Base-by-base conservation (phyloP, 2,329 filamentous ascomycete genomes). In the Didymella sp. region DNA sequence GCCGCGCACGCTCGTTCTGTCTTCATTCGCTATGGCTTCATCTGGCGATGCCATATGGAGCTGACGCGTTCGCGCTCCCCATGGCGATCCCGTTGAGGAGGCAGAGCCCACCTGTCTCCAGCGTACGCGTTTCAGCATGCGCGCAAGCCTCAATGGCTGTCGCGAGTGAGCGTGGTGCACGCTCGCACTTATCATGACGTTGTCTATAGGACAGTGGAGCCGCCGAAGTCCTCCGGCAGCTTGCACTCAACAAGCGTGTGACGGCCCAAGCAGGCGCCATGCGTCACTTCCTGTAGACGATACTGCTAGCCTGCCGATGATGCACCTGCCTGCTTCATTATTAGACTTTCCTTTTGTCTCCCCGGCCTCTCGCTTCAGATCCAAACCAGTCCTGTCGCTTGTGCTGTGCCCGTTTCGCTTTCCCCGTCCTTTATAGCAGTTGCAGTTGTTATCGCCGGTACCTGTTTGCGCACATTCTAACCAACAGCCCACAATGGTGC, bases 401-500 rank as follows among this genome's bases (percentile, higher is more conserved):
- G 43, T 42, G 33, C 25, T 35, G 43, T 48, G 33, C 37, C 51
- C 22, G 37, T 31, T 53, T 41, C 21, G 28, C 40, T 51, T 27
- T 19, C 33, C 28, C 30, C 19, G 41, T 47, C n/a, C 19, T 28
- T 49, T 41, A 25, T 41, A 43, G 42, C 47, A 53, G 44, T 55
- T 56, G 37, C 47, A 53, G 44, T 50, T 56, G 51, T 48, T 59
- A 48, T 51, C 40, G 9, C 49, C 54, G 50, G 30, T 22, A 44
- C 30, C 38, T 28, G 54, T 52, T 43, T n/a, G 43, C 37, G 35
- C 19, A 40, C 49, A 52, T 53, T 30, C 22, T 44, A 22, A 49
- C 28, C 24, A 21, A 33, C 40, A 50, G 55, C 59, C 59, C 40
- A 51, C 40, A 52, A 69, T 70, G 67, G 45, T 63, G 35, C 66